These are phyloP conservation scores for Sphenostylis stenocarpa DNA, from an alignment of 306 rosid species.

Conservation along the genomic window DNA sequence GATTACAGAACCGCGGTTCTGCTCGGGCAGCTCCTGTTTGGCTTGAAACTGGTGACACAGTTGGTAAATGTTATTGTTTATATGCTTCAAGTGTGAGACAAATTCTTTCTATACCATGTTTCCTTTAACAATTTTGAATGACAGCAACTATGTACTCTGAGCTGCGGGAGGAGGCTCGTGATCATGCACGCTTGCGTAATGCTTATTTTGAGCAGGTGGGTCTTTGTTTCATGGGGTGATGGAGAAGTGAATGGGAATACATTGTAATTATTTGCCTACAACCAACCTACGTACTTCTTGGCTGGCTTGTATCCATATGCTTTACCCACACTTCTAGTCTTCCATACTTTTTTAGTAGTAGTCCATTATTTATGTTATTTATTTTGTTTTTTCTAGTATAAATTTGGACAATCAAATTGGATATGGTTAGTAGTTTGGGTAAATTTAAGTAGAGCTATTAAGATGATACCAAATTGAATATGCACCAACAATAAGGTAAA, in stretches of 20 bases:
- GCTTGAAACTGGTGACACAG: conserved; percentile 98
- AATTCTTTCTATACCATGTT: conserved; percentile 34
- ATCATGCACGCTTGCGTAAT: conserved; percentile 94
- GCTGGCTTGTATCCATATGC: not conserved
- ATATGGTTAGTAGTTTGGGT: not conserved
- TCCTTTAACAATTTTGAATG: conserved; percentile 59
- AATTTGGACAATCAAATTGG: not conserved
- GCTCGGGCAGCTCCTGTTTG: conserved; percentile 79
- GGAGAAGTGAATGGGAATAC: conserved; percentile 19
- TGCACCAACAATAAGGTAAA: conserved; percentile 4
- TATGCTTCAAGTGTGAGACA: conserved; percentile 41
- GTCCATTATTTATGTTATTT: not conserved
- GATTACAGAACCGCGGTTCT: conserved; percentile 72
- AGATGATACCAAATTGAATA: conserved; percentile 20
- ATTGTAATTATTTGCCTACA: not conserved
- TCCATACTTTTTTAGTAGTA: not conserved
- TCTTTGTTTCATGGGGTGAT: conserved; percentile 13
- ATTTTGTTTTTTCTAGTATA: not conserved
- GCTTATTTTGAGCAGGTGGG: conserved; percentile 95
- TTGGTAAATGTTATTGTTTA: conserved; percentile 74
- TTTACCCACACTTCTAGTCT: not conserved
- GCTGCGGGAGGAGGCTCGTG: conserved; percentile 96
- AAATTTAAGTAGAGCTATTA: not conserved
- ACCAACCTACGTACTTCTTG: not conserved
- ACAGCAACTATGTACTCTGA: conserved; percentile 94